Evolutionary conservation across 768 basidiomycete species (phyloP).

Genomic region (Mycena floridula): DNA sequence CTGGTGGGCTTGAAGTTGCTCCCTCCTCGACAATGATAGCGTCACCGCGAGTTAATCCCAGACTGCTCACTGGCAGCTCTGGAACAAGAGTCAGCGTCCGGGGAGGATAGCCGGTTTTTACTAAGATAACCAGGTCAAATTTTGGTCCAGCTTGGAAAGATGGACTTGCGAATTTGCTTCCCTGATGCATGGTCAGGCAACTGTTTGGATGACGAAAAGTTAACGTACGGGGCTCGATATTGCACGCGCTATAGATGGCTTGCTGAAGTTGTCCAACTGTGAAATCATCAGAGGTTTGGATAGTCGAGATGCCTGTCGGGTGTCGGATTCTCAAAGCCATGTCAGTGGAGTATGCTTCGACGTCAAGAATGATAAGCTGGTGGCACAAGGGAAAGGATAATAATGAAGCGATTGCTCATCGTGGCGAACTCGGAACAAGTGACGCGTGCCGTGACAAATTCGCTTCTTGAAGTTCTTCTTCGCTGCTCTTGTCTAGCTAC

Average conservation of each 20-base stretch:
- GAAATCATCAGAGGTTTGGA: slow-evolving; percentile 59
- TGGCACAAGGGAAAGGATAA: too few species aligned
- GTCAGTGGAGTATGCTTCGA: too few species aligned
- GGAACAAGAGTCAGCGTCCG: slow-evolving; percentile 63
- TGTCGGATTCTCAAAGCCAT: slow-evolving; percentile 85
- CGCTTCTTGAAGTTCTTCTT: too few species aligned
- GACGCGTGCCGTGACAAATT: too few species aligned
- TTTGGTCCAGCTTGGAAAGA: background rate
- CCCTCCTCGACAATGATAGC: slow-evolving; percentile 73
- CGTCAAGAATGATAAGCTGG: too few species aligned
- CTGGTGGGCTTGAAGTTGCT: slow-evolving; percentile 10
- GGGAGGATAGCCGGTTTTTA: slow-evolving; percentile 85
- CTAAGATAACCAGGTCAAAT: slow-evolving; percentile 26
- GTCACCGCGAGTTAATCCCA: slow-evolving; percentile 75
- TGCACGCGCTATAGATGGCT: slow-evolving; percentile 56
- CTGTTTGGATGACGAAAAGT: too few species aligned
- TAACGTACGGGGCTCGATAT: slow-evolving; percentile 69
- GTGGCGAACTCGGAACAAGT: too few species aligned
- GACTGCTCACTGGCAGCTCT: slow-evolving; percentile 66
- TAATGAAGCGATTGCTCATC: too few species aligned
- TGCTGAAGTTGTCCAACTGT: slow-evolving; percentile 75
- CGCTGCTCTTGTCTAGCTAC: too few species aligned
- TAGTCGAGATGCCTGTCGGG: slow-evolving; percentile 75
- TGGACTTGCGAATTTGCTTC: slow-evolving; percentile 70
- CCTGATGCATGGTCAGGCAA: too few species aligned